Conservation (phyloP, 1,139 yeast species). For the Williopsis jadinii region DNA sequence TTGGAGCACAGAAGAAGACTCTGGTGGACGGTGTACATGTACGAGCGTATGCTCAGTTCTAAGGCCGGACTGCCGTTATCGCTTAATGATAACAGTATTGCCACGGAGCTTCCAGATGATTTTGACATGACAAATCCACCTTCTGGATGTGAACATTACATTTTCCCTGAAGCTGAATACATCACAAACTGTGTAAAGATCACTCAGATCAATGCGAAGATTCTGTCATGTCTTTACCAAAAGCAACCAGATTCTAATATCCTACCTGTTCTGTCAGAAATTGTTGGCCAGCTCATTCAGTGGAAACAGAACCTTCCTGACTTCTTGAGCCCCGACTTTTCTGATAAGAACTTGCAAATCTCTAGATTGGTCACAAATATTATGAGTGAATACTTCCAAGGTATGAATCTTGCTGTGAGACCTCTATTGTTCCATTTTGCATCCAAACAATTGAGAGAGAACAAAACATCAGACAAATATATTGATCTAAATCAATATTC, state of each 20-base stretch:
- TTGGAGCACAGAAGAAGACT: slow-evolving; percentile 74
- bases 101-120: slow-evolving; percentile 71
- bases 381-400: slow-evolving; percentile 83
- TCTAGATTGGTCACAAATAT: slow-evolving; percentile 68
- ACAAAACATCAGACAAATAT: slow-evolving; percentile 44
- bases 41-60: slow-evolving; percentile 78
- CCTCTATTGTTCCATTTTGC: slow-evolving; percentile 79
- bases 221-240: slow-evolving; percentile 65
- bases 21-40: slow-evolving; percentile 93
- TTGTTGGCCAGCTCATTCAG: slow-evolving; percentile 59
- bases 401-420: slow-evolving; percentile 74
- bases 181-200: slow-evolving; percentile 75
- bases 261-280: slow-evolving; percentile 63
- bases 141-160: slow-evolving; percentile 53
- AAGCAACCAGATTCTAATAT: slow-evolving; percentile 71
- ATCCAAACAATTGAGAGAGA: slow-evolving; percentile 53
- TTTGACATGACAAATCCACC: slow-evolving; percentile 55
- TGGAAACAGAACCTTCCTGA: slow-evolving; percentile 69
- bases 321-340: slow-evolving; percentile 58
- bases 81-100: slow-evolving; percentile 70
- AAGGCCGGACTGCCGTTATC: slow-evolving; percentile 81
- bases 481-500: slow-evolving; percentile 67
- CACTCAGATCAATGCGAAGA: slow-evolving; percentile 73
- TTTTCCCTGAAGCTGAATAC: slow-evolving; percentile 76
- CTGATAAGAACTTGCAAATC: slow-evolving; percentile 46